Conservation (phyloP, 1,284 basidiomycete genomes). For the Trichosporon sp. region DNA sequence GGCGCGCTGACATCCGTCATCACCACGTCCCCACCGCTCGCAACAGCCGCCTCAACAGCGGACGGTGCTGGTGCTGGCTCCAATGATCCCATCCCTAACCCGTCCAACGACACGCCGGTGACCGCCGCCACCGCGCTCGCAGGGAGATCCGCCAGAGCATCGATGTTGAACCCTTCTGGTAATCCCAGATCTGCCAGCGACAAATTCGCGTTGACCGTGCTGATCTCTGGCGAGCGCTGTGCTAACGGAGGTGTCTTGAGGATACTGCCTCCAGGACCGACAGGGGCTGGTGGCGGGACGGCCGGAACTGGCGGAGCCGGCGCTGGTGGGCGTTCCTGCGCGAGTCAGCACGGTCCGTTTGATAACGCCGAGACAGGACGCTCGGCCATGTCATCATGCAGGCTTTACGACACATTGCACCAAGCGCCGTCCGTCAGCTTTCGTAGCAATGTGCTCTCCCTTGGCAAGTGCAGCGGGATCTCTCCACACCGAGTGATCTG, state of each 20-base stretch:
- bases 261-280: not conserved
- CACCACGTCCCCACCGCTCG: not conserved
- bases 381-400: not conserved
- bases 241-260: not conserved
- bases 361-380: not conserved
- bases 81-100: not conserved
- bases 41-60: not conserved
- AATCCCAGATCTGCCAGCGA: not conserved
- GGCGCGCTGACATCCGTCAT: not conserved
- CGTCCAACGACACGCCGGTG: not conserved
- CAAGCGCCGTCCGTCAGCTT: not conserved
- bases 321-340: constrained; percentile 24
- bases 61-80: not conserved
- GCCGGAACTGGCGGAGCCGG: constrained; percentile 26
- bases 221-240: constrained; percentile 1
- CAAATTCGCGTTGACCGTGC: not conserved
- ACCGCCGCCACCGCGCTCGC: not conserved
- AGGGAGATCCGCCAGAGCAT: not conserved
- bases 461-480: not conserved
- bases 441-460: not conserved
- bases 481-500: not conserved
- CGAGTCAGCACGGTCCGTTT: not conserved
- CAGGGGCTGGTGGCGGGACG: not conserved
- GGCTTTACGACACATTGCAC: not conserved
- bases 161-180: not conserved